Evolutionary conservation across 805 yeast genomes (phyloP), one percentile per base, ranked within the genome.

Genomic region (Spathaspora girioi): DNA sequence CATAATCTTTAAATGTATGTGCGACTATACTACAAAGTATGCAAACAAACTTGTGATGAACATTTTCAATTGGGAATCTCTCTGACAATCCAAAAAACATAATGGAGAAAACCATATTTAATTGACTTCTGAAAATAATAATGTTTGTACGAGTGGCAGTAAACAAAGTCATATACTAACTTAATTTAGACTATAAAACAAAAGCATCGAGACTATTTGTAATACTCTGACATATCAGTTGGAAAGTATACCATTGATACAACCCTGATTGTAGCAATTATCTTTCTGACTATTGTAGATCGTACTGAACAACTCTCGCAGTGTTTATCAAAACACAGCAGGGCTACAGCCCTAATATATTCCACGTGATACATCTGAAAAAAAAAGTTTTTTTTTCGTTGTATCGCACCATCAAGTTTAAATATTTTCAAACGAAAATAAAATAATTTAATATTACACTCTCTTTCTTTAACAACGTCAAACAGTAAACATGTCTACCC

Each of bases 401-500:
- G 5, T 29, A 6, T 23, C 26, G 26, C 46, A 23, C 46, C 52
- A 43, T 43, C 32, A 10, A 38, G 18, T 41, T 20, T 19, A 18
- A 41, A 41, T 41, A 10, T 41, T 23, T 41, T 41, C 43, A 41
- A 18, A 41, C 43, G 3, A 9, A 41, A 47, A 51, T 53, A 43
- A 57, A 58, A 57, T 59, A 60, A n/a, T 10, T 42, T 4, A 50
- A 50, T 18, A 2, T 27, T 41, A 35, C 40, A 41, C 45, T 43
- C 46, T 54, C 31, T 44, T 53, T 57, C 67, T 59, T 50, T 63
- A 64, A 66, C 76, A 70, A 70, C 75, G 75, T 66, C 75, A 62
- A 54, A 20, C 56, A 60, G 52, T 54, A 62, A 76, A 63, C 67
- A 88, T 88, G 94, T 84, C 92, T 78, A 88, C 86, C 77, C 77